Evolutionary conservation across 176 grass and related monocot genomes (phyloP), one percentile per base, ranked within the genome.

Genomic region (Canna indica): DNA sequence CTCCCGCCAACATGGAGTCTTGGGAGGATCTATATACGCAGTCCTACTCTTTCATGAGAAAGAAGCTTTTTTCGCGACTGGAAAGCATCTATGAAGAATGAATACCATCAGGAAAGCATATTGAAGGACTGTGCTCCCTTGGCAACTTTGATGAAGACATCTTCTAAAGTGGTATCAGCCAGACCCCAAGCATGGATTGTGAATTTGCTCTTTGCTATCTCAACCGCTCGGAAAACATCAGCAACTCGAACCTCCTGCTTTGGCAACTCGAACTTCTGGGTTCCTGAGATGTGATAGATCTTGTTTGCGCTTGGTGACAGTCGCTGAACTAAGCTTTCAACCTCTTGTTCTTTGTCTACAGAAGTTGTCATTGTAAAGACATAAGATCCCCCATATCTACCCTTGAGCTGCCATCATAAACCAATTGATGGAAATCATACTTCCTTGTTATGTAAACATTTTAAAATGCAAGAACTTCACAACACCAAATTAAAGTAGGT

Each of bases 111-210:
- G 1, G 88, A 96, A 22, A 96, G 83, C 7, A 79, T 67, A 42
- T 81, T 60, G 69, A 83, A 91, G 1, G 83, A 79, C 2, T 77
- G 76, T 36, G 88, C 85, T 32, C 82, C 86, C 74, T 83, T 97
- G 41, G 93, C 93, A 17, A 91, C 93, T 56, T 81, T 79, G 54
- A 97, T 83, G 80, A 97, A 97, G 6, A 97, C 86, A 46, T 97
- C 93, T 70, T 97, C 93, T 36, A 97, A 70, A 20, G 86, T 90
- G 28, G 88, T 76, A 67, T 97, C 88, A 1, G 84, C 75, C 48
- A 97, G 70, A 16, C 93, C 93, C 93, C 93, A 97, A 20, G 76
- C 93, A 13, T 90, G 59, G 66, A 97, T 79, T 1, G 81, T 71
- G 53, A 91, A 69, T 29, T 17, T 47, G 8, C 31, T 70, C 75